These are phyloP conservation scores for Lipomyces yamadae DNA, from an alignment of 805 yeast genomes.

Conservation along the genomic window DNA sequence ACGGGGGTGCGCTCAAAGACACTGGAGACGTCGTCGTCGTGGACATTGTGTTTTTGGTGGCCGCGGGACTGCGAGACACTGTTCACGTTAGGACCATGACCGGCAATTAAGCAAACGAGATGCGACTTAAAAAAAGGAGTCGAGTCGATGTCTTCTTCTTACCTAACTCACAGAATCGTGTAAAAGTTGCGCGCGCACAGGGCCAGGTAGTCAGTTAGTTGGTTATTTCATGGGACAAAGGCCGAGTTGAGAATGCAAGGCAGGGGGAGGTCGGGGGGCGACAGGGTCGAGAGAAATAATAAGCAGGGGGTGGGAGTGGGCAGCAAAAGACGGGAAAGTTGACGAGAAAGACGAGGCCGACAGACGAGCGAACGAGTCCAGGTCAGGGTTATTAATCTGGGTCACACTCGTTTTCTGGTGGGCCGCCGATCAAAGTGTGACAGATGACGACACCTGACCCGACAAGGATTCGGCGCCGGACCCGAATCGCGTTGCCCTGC, in stretches of 20 bases:
- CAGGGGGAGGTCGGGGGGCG: neutral
- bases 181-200: neutral
- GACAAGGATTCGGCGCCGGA: neutral
- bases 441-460: conserved; percentile 1
- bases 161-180: neutral
- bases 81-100: too few species aligned
- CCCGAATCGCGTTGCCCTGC: too few species aligned
- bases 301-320: neutral
- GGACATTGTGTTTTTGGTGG: conserved; percentile 2
- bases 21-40: conserved; percentile 8
- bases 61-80: neutral
- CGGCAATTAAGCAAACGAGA: neutral
- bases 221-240: neutral
- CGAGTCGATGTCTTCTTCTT: neutral
- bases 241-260: neutral
- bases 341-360: conserved; percentile 1
- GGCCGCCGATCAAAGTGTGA: neutral
- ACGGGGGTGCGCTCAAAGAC: conserved; percentile 15
- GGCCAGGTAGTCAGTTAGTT: neutral
- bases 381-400: neutral
- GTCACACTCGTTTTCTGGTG: neutral
- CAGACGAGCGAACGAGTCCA: neutral
- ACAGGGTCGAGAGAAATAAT: neutral
- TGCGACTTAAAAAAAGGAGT: neutral
- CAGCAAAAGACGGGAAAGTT: too few species aligned